Percentiles rank a stretch among this genome's conserved stretches.
phyloP scores from a whole-genome alignment of 139 green algal species.

The Picochlorum costavermella region DNA sequence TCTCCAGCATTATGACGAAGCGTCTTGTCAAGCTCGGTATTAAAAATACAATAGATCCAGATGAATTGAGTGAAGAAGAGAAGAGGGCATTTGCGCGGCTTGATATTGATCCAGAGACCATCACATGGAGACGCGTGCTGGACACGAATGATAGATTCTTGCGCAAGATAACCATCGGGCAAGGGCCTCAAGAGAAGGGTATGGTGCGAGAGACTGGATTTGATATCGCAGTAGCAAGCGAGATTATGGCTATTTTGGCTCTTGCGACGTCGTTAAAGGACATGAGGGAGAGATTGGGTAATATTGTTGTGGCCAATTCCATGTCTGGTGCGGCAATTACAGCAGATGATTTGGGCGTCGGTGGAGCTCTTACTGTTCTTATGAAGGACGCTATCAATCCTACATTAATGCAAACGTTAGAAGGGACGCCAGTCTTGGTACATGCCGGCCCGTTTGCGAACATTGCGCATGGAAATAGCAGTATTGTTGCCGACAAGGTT shows the following conservation, averaged over 20 bases:
- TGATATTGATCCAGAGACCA: conserved; percentile 80
- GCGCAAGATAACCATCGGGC: conserved; percentile 76
- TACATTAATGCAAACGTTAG: conserved; percentile 84
- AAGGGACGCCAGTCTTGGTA: conserved; percentile 92
- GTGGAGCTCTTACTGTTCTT: conserved; percentile 93
- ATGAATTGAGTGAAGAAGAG: conserved; percentile 83
- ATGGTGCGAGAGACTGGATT: conserved; percentile 65
- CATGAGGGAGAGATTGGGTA: conserved; percentile 82
- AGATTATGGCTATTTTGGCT: conserved; percentile 99
- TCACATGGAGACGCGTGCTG: conserved; percentile 95
- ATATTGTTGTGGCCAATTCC: conserved; percentile 80
- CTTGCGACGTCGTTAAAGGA: conserved; percentile 76
- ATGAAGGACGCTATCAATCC: conserved; percentile 96
- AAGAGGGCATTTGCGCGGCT: conserved; percentile 73
- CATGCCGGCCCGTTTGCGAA: conserved; percentile 91
- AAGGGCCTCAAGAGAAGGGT: conserved; percentile 50
- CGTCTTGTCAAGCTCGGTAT: conserved; percentile 90
- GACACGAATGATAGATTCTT: conserved; percentile 97
- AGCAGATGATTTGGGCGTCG: conserved; percentile 90
- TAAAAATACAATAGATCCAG: conserved; percentile 62
- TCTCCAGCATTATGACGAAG: conserved; percentile 82
- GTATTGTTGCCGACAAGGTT: conserved; percentile 88
- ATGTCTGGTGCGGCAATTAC: conserved; percentile 71
- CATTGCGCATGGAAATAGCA: conserved; percentile 94
- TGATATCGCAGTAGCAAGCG: conserved; percentile 88